Evolutionary conservation across 75 land plant genomes (phyloP).

Genomic region (Adiantum capillusveneris): DNA sequence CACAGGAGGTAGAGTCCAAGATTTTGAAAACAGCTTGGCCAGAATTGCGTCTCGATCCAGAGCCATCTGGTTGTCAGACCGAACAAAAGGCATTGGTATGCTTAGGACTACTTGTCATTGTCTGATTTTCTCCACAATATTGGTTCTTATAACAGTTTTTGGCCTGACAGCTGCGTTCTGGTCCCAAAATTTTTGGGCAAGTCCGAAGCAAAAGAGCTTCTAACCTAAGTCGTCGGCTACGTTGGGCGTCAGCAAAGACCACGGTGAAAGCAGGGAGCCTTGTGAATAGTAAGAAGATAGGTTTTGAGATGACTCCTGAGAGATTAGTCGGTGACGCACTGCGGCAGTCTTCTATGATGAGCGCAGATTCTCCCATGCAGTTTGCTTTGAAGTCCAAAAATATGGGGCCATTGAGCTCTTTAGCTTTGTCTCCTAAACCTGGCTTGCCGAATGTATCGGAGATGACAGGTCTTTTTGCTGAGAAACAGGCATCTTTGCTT

Average conservation of each 20-base stretch:
- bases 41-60: slow-evolving; percentile 74
- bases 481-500: slow-evolving; percentile 19
- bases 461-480: slow-evolving; percentile 20
- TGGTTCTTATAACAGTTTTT: too few relatives aligned
- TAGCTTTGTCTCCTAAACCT: slow-evolving; percentile 1
- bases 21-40: slow-evolving; percentile 84
- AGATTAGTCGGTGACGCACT: slow-evolving; percentile 7
- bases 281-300: slow-evolving; percentile 44
- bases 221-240: slow-evolving; percentile 35
- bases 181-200: slow-evolving; percentile 26
- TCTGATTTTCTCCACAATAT: too few relatives aligned
- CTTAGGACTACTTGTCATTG: too few relatives aligned
- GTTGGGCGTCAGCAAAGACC: slow-evolving; percentile 37
- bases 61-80: slow-evolving; percentile 21
- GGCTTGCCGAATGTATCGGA: slow-evolving; percentile 11
- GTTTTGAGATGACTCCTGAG: slow-evolving; percentile 44
- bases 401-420: slow-evolving; percentile 15
- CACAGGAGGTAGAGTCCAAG: slow-evolving; percentile 87
- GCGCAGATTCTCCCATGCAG: slow-evolving; percentile 12
- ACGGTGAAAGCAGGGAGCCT: slow-evolving; percentile 30
- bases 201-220: slow-evolving; percentile 14
- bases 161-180: slow-evolving; percentile 8
- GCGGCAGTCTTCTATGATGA: slow-evolving; percentile 13
- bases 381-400: slow-evolving; percentile 10
- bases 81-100: slow-evolving; percentile 3